Conservation (phyloP, 345 rosid genomes). For the Hibiscus trionum region DNA sequence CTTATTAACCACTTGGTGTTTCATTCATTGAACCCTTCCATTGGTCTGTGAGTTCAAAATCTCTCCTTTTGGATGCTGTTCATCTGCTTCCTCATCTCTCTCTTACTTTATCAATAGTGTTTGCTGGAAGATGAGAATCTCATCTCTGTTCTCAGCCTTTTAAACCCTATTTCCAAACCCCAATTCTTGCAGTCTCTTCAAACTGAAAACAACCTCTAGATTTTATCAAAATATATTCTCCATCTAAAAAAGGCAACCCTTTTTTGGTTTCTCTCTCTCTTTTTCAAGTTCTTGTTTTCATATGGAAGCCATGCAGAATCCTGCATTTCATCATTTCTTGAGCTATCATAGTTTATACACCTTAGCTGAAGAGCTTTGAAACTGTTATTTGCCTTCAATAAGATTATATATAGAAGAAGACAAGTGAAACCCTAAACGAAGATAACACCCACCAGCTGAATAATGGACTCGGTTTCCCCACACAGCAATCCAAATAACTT, state of each 20-base stretch:
- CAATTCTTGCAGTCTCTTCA: slow-evolving; percentile 10
- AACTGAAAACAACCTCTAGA: neutral
- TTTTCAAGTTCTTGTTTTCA: neutral
- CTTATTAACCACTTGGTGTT: slow-evolving; percentile 1
- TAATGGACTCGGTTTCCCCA: slow-evolving; percentile 40
- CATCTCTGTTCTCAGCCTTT: slow-evolving; percentile 18
- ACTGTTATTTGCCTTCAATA: neutral
- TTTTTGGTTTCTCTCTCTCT: slow-evolving; percentile 5
- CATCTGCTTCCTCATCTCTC: slow-evolving; percentile 4
- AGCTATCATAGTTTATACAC: neutral
- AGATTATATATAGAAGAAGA: neutral
- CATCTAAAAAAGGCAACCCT: neutral
- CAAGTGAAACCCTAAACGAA: slow-evolving; percentile 1
- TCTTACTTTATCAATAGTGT: slow-evolving; percentile 36
- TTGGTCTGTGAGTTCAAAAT: slow-evolving; percentile 1
- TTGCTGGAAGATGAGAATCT: slow-evolving; percentile 27
- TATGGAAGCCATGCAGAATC: slow-evolving; percentile 24
- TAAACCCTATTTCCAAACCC: slow-evolving; percentile 11
- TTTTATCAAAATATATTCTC: too few species aligned
- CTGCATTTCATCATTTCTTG: neutral
- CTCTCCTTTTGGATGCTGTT: neutral
- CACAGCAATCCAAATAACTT: slow-evolving; percentile 6
- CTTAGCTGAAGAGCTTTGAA: neutral
- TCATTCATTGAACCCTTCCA: neutral
- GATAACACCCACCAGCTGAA: neutral